Evolutionary conservation across 805 yeast species (phyloP).

Genomic region (Candida cerambycidarum): DNA sequence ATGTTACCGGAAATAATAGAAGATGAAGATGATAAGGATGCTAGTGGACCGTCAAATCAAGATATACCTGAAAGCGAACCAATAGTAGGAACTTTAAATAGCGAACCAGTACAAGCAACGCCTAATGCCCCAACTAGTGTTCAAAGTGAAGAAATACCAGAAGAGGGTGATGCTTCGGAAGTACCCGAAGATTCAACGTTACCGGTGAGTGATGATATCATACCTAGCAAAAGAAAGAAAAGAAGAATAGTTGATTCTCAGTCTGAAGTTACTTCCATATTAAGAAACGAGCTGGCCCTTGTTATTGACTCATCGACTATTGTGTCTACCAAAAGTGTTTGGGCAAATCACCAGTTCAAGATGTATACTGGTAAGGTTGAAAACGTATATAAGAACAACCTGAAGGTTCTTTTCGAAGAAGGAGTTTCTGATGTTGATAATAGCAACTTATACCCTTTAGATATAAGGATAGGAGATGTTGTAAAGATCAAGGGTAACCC

Average conservation of each 20-base stretch:
- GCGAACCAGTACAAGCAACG: background rate
- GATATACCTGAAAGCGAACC: background rate
- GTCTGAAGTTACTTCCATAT: background rate
- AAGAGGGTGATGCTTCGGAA: background rate
- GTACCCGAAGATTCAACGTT: background rate
- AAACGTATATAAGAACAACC: conserved; percentile 23
- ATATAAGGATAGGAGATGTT: conserved; percentile 56
- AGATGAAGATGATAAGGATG: background rate
- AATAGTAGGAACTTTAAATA: too few species aligned
- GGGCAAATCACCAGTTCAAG: conserved; percentile 52
- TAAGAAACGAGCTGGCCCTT: conserved; percentile 16
- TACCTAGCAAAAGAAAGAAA: background rate
- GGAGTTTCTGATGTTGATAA: conserved; percentile 34
- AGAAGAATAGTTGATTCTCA: conserved; percentile 1
- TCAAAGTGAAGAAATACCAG: background rate
- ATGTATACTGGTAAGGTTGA: conserved; percentile 51
- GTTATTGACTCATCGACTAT: conserved; percentile 11
- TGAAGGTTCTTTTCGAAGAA: conserved; percentile 42
- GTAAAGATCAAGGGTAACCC: conserved; percentile 35
- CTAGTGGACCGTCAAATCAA: background rate
- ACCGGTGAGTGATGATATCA: background rate
- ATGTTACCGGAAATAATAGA: background rate
- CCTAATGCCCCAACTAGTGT: background rate
- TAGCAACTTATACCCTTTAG: conserved; percentile 45
- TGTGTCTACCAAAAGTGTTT: conserved; percentile 38